These are phyloP conservation scores for Leptodermis oblonga DNA, from an alignment of 257 asterid genomes.

Conservation along the genomic window DNA sequence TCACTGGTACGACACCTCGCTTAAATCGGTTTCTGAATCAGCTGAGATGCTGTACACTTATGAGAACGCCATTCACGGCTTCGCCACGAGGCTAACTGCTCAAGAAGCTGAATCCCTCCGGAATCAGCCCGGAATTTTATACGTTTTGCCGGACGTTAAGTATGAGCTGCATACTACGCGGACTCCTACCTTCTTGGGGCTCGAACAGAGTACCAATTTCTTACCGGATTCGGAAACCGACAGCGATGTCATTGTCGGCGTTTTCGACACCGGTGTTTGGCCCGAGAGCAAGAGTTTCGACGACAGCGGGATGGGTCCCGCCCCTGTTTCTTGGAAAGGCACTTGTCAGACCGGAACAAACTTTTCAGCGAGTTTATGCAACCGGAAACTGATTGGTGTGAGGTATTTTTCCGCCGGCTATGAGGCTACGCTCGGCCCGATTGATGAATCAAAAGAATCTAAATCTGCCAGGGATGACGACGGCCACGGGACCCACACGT, in stretches of 20 bases:
- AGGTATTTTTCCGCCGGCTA: constrained; percentile 64
- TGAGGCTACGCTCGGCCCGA: constrained; percentile 68
- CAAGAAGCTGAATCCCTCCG: constrained; percentile 46
- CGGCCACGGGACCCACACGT: constrained; percentile 94
- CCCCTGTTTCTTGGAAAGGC: constrained; percentile 78
- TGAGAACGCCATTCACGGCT: constrained; percentile 63
- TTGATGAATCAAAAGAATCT: constrained; percentile 59
- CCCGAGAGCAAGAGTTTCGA: constrained; percentile 87
- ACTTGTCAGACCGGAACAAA: constrained; percentile 64
- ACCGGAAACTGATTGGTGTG: constrained; percentile 75
- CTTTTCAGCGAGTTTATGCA: constrained; percentile 52
- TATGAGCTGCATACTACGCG: constrained; percentile 91
- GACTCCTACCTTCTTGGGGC: constrained; percentile 71
- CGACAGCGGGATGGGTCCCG: constrained; percentile 61
- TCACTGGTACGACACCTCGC: constrained; percentile 71
- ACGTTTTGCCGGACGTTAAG: constrained; percentile 50
- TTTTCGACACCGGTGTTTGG: constrained; percentile 89
- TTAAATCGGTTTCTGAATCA: constrained; percentile 63
- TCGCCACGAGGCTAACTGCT: constrained; percentile 54
- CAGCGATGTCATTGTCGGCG: constrained; percentile 67
- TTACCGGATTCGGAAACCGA: constrained; percentile 51
- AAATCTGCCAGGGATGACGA: constrained; percentile 86
- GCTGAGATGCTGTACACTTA: constrained; percentile 72
- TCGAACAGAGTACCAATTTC: constrained; percentile 53
- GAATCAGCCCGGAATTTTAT: constrained; percentile 54